Evolutionary conservation across 108 stramenopile species (phyloP).

Genomic region (Epipyxis sp.): DNA sequence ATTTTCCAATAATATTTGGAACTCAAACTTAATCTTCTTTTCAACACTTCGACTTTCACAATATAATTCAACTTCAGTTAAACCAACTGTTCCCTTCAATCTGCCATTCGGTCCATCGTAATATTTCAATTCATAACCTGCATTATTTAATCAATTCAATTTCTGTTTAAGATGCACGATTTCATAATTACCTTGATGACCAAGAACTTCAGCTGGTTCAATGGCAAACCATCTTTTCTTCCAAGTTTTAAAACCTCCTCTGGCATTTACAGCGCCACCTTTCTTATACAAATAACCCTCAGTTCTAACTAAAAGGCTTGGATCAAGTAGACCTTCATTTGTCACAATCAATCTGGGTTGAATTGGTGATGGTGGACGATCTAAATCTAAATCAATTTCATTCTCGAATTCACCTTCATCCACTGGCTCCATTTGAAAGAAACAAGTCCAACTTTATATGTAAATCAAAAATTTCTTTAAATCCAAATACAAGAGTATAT

Average conservation of each 20-base stretch:
- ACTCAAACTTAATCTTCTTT: conserved; percentile 28
- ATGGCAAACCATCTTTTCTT: conserved; percentile 12
- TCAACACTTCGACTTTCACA: background rate
- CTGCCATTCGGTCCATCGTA: conserved; percentile 25
- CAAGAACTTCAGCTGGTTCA: background rate
- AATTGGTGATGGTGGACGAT: too few species aligned
- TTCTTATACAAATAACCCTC: conserved; percentile 30
- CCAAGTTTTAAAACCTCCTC: conserved; percentile 23
- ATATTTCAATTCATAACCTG: conserved; percentile 26
- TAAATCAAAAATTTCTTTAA: too few species aligned
- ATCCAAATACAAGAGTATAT: too few species aligned
- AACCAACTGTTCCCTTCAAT: conserved; percentile 23
- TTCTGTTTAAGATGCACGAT: too few species aligned
- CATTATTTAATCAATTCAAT: conserved; percentile 11
- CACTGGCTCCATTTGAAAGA: too few species aligned
- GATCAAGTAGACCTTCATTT: background rate
- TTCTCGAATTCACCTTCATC: too few species aligned
- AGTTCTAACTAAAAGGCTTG: background rate
- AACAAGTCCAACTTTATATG: too few species aligned
- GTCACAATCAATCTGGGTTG: background rate
- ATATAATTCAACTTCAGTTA: conserved; percentile 5
- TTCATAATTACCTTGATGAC: too few species aligned
- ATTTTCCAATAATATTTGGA: conserved; percentile 10
- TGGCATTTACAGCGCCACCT: conserved; percentile 29
- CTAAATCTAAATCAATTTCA: too few species aligned